Evolutionary conservation across 768 basidiomycete species (phyloP), one percentile per base, ranked within the genome.

Genomic region (Lentinula detonsa): DNA sequence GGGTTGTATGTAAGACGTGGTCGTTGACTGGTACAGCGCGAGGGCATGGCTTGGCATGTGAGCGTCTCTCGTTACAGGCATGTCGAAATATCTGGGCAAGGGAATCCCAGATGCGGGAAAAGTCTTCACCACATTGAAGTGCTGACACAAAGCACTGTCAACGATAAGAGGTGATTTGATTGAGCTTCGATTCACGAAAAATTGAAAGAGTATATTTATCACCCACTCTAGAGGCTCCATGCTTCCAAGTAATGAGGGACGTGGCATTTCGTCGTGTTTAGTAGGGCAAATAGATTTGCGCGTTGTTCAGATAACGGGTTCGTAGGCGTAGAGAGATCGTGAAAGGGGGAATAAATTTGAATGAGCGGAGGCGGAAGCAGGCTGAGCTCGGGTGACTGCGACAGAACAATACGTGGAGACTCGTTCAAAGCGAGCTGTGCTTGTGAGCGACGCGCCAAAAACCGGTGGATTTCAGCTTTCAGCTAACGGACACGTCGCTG

Each of bases 1-100:
- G 5, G 82, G 78, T 13, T 71, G 67, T 5, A 66, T 57, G 23
- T 67, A 60, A 3, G 73, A 51, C 9, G 65, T 61, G 54, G 73
- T 72, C 42, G 56, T 57, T 39, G 72, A 48, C 45, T 73, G 72
- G 60, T 74, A 71, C 64, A 81, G 74, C 21, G 82, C 81, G 50
- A 87, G 77, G 60, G 82, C 74, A 66, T 87, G 86, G 3, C 84
- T 86, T 42, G 86, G 85, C 64, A 77, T 70, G 57, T 74, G 75
- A 5, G 76, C 75, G 53, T 79, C 74, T 59, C 74, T 78, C 10
- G 76, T 63, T 57, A 84, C 73, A 23, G 73, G 75, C 72, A 86
- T 77, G 63, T 81, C 77, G 60, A 85, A 73, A 1, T 77, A 76
- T 10, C 74, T 61, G 3, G 80, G 83, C 3, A 81, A 63, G 21